Evolutionary conservation across 202 grass and related monocot species (phyloP).

Genomic region (Musa balbisiana): DNA sequence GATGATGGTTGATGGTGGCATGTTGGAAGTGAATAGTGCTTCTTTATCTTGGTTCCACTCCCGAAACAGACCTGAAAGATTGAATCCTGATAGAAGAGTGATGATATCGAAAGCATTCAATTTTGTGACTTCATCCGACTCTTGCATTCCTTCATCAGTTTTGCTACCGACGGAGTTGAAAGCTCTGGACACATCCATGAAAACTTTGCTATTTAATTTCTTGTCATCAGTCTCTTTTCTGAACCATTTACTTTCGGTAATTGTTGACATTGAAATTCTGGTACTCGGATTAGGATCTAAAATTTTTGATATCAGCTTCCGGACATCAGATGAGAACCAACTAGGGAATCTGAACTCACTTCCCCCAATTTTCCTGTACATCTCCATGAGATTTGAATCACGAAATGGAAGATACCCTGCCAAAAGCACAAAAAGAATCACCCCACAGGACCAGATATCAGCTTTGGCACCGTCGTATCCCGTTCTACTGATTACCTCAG

Average conservation of each 20-base stretch:
- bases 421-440: constrained; percentile 10
- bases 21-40: background rate
- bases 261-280: constrained; percentile 2
- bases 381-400: background rate
- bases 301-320: background rate
- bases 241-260: constrained; percentile 6
- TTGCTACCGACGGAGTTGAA: background rate
- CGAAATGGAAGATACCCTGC: constrained; percentile 1
- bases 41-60: background rate
- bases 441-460: constrained; percentile 8
- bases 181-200: background rate
- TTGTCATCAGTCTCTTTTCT: background rate
- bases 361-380: constrained; percentile 1
- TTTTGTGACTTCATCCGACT: background rate
- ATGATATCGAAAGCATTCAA: constrained; percentile 10
- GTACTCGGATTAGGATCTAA: constrained; percentile 3
- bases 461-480: constrained; percentile 8
- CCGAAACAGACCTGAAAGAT: background rate
- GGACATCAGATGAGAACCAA: constrained; percentile 3
- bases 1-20: background rate
- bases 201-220: background rate
- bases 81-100: background rate
- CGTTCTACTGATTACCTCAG: background rate
- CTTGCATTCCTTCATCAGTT: background rate
- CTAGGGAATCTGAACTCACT: background rate